phyloP scores from a whole-genome alignment of 208 protist species.

The Trypanosoma brucei region DNA sequence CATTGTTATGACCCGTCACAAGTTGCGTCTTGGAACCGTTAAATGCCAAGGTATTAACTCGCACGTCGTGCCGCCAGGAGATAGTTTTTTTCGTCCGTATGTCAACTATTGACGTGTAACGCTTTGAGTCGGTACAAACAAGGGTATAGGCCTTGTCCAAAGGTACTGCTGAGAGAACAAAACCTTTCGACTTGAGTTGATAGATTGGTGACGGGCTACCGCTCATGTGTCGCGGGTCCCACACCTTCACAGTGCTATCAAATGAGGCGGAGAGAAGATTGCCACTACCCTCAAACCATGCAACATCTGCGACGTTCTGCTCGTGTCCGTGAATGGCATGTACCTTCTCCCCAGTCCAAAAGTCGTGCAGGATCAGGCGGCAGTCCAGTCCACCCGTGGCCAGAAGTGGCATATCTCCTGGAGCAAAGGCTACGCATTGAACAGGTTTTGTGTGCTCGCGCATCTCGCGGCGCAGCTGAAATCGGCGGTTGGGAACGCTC shows the following conservation, averaged over 20 bases:
- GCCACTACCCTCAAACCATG: constrained; percentile 75
- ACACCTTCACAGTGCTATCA: constrained; percentile 82
- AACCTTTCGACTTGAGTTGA: constrained; percentile 58
- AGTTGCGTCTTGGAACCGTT: constrained; percentile 54
- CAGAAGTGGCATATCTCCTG: constrained; percentile 54
- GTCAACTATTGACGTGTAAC: constrained; percentile 71
- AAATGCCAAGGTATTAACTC: constrained; percentile 74
- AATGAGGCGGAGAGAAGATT: constrained; percentile 78
- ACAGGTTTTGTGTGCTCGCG: constrained; percentile 79
- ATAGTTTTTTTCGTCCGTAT: constrained; percentile 45
- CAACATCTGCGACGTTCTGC: constrained; percentile 67
- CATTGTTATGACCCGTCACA: constrained; percentile 79
- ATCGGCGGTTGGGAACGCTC: constrained; percentile 33
- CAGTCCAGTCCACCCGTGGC: constrained; percentile 75
- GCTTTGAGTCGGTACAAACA: constrained; percentile 71
- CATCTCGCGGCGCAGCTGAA: constrained; percentile 65
- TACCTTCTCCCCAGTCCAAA: constrained; percentile 62
- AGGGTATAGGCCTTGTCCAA: constrained; percentile 73
- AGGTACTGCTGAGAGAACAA: constrained; percentile 64
- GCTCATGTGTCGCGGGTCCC: constrained; percentile 55
- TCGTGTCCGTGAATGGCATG: constrained; percentile 64
- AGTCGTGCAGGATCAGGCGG: constrained; percentile 77
- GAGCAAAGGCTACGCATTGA: constrained; percentile 73
- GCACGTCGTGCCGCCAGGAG: constrained; percentile 57
- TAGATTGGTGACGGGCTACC: constrained; percentile 36